These are phyloP conservation scores for Podospora conica DNA, from an alignment of 495 filamentous ascomycete genomes.

Conservation along the genomic window DNA sequence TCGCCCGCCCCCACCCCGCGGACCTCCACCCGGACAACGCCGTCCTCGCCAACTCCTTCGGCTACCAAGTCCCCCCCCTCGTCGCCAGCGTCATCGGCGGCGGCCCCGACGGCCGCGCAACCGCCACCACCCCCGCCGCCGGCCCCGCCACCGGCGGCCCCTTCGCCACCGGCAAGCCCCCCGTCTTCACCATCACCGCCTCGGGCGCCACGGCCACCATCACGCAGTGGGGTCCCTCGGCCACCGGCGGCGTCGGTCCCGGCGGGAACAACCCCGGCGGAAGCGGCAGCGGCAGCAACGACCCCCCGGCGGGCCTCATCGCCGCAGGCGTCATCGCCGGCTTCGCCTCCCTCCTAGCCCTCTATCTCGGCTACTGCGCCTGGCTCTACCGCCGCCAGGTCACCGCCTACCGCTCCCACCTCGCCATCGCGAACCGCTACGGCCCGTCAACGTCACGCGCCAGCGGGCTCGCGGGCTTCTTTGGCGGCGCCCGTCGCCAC, in stretches of 20 bases:
- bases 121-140: conserved; percentile 57
- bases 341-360: conserved; percentile 49
- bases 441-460: conserved; percentile 12
- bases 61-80: conserved; percentile 56
- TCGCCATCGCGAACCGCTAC: conserved; percentile 48
- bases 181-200: conserved; percentile 59
- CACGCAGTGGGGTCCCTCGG: conserved; percentile 28
- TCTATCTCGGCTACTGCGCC: conserved; percentile 64
- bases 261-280: neutral
- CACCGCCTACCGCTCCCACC: conserved; percentile 54
- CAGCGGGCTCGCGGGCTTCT: conserved; percentile 16
- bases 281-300: conserved; percentile 1
- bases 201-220: conserved; percentile 53
- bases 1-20: conserved; percentile 32
- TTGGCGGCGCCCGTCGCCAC: conserved; percentile 8
- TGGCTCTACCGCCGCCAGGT: conserved; percentile 64
- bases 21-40: conserved; percentile 35
- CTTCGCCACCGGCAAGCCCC: conserved; percentile 57
- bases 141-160: conserved; percentile 58
- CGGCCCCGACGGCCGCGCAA: conserved; percentile 53
- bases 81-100: conserved; percentile 63
- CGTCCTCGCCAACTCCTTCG: conserved; percentile 51
- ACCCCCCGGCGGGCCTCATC: conserved; percentile 49
- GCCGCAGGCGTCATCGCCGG: conserved; percentile 59
- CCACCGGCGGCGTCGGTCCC: conserved; percentile 19